Percentiles rank a stretch among this genome's conserved stretches.
These are phyloP conservation scores for Malassezia cuniculi DNA, from an alignment of 1,284 basidiomycete species.

Conservation along the genomic window DNA sequence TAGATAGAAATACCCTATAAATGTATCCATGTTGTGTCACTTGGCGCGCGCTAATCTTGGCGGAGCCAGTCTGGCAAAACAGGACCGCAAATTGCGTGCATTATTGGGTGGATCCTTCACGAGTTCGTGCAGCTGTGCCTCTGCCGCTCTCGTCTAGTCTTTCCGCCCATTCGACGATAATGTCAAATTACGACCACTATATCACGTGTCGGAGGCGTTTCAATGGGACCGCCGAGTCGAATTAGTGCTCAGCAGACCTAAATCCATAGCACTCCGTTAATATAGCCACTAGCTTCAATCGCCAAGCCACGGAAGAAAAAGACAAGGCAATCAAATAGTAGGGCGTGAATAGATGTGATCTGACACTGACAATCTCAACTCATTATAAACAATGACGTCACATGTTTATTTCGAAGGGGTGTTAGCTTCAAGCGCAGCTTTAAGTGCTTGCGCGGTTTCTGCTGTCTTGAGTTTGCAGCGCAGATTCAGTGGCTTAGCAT, in stretches of 20 bases:
- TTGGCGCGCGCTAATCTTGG: too few relatives aligned
- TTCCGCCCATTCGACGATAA: too few relatives aligned
- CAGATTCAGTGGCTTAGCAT: slow-evolving; percentile 22
- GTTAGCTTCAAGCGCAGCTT: slow-evolving; percentile 17
- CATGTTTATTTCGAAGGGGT: background rate
- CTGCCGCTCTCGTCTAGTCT: too few relatives aligned
- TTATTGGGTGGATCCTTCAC: too few relatives aligned
- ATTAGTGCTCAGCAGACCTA: slow-evolving; percentile 8
- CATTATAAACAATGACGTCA: background rate
- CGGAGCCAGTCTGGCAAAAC: too few relatives aligned
- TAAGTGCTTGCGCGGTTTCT: slow-evolving; percentile 23
- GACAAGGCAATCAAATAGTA: slow-evolving; percentile 36
- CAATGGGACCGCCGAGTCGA: slow-evolving; percentile 11
- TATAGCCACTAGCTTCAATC: slow-evolving; percentile 39
- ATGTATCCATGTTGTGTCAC: too few relatives aligned
- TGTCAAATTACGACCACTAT: too few relatives aligned
- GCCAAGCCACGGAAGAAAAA: slow-evolving; percentile 21
- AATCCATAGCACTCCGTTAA: slow-evolving; percentile 13
- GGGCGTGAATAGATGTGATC: slow-evolving; percentile 13
- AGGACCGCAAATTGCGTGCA: too few relatives aligned
- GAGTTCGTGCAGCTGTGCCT: too few relatives aligned
- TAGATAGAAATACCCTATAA: too few relatives aligned
- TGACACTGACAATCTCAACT: slow-evolving; percentile 1
- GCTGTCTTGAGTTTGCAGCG: slow-evolving; percentile 36
- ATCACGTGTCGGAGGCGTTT: slow-evolving; percentile 12